Base-by-base conservation (phyloP, 2,329 filamentous ascomycete genomes). In the Xylariaceae sp. region DNA sequence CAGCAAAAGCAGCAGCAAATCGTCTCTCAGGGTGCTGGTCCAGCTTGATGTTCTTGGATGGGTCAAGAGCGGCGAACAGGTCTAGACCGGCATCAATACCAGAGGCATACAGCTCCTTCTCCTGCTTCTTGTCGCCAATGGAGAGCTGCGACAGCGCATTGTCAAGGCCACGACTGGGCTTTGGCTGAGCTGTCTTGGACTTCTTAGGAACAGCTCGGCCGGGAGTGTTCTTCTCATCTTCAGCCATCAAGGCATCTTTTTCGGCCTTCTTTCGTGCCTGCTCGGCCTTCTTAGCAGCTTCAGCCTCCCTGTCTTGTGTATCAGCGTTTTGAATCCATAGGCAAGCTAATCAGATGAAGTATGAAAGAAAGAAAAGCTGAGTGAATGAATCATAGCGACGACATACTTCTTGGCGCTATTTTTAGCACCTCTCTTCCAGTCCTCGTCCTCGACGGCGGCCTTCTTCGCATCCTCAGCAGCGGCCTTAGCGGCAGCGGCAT, bases 61-160 rank as follows among this genome's bases (percentile, higher is more conserved):
- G 75, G 13, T 82, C 80, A 55, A 97, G 75, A 2, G 53, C 55
- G 2, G 85, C 86, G 34, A 97, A 83, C 2, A 92, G 92, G 69
- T 97, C 92, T 53, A 97, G 84, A 0, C 92, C 92, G 70, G 97
- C 93, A 73, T 97, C 92, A 74, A 99, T 96, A 0, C 88, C 82
- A 3, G 92, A 92, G 2, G 92, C 92, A 73, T 88, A 92, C 68
- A 97, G 82, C 0, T 89, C 75, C 51, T 75, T 79, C 68, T 94
- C 54, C 39, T 30, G 23, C 23, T 61, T 55, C 1, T 62, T 51
- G 39, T 63, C 61, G 23, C 56, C 48, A 3, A 60, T 7, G 10
- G 53, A 89, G 65, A 96, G 86, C 72, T 89, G 87, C 15, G 82
- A 83, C 47, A 93, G 82, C n/a, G 62, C 62, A 2, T 44, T 30